Base-by-base conservation (phyloP, 768 basidiomycete genomes). In the Leccinum pellstonianum region DNA sequence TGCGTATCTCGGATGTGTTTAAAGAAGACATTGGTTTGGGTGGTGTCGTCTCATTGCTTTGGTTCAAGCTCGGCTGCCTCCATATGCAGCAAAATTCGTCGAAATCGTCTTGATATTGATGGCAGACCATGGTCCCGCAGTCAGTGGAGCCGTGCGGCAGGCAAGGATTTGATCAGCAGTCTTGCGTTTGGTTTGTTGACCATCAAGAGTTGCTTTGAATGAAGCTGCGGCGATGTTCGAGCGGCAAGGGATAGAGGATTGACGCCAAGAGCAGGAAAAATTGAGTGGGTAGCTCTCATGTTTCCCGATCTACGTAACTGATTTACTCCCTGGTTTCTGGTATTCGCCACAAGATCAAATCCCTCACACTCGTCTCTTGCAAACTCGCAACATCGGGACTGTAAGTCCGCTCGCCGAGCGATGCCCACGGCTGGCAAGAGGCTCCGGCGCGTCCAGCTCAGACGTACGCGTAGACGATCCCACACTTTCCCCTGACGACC, bases 261-360 rank as follows among this genome's bases (percentile, higher is more conserved):
- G 67, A 98, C 94, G 6, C 95, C 96, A n/a, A 87, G 66, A 89
- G 89, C 68, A 84, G 95, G 70, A 95, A 95, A 94, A 94, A 77
- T 86, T 97, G 62, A 96, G 90, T 90, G 66, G 62, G 87, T 84
- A 21, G n/a, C 31, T 17, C 11, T 53, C 3, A 8, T 41, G 33
- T 29, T 64, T n/a, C 5, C 31, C n/a, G 21, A 15, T 11, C 23
- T 15, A 29, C 35, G 61, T 64, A 57, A 57, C 38, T 56, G 35
- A 64, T 21, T 58, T 31, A 41, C 27, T 38, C 14, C 8, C 38
- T 64, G 91, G 90, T 98, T 81, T 90, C 88, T 65, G 96, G 96
- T 81, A 99, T 99, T 66, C 96, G 96, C 49, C 96, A 99, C 87
- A 98, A 98, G 86, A 97, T 99, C 83, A 99, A 99, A 87, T 93